phyloP scores from a whole-genome alignment of 2,329 filamentous ascomycete genomes.

The Nemania serpens region DNA sequence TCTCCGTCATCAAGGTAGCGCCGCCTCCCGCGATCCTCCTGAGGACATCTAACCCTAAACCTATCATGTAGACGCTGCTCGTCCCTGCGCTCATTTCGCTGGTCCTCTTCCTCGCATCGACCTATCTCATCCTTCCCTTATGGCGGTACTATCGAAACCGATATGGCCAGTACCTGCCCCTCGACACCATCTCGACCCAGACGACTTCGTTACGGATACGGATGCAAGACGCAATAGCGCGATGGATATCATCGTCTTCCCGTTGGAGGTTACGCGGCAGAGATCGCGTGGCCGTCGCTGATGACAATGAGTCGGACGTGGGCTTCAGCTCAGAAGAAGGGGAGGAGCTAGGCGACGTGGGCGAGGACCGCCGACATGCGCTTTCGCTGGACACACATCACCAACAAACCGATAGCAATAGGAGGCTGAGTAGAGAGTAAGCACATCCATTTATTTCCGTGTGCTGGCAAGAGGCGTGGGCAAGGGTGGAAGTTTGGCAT shows the following conservation, averaged over 20 bases:
- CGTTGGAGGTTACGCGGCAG: conserved; percentile 53
- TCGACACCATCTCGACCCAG: conserved; percentile 65
- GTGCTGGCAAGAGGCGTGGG: conserved; percentile 9
- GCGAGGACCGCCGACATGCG: conserved; percentile 52
- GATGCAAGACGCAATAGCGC: conserved; percentile 48
- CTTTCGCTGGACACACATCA: conserved; percentile 45
- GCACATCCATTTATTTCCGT: conserved; percentile 30
- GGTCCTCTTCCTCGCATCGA: conserved; percentile 67
- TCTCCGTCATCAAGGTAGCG: conserved; percentile 48
- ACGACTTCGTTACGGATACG: conserved; percentile 60
- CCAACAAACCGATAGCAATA: conserved; percentile 52
- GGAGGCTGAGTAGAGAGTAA: conserved; percentile 75
- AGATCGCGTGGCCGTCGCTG: conserved; percentile 46
- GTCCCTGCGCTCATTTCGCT: conserved; percentile 74
- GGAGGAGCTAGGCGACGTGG: conserved; percentile 68
- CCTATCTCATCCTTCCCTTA: conserved; percentile 68
- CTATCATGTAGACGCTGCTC: conserved; percentile 63
- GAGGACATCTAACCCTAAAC: conserved; percentile 15
- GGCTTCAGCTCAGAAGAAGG: conserved; percentile 69
- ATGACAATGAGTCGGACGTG: conserved; percentile 49
- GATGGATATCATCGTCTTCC: conserved; percentile 52
- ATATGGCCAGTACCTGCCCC: conserved; percentile 74
- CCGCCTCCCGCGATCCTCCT: neutral
- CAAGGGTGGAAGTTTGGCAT: neutral
- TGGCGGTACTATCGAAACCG: conserved; percentile 72